Evolutionary conservation across 768 basidiomycete genomes (phyloP), one percentile per base, ranked within the genome.

Genomic region (Mycena vulgaris): DNA sequence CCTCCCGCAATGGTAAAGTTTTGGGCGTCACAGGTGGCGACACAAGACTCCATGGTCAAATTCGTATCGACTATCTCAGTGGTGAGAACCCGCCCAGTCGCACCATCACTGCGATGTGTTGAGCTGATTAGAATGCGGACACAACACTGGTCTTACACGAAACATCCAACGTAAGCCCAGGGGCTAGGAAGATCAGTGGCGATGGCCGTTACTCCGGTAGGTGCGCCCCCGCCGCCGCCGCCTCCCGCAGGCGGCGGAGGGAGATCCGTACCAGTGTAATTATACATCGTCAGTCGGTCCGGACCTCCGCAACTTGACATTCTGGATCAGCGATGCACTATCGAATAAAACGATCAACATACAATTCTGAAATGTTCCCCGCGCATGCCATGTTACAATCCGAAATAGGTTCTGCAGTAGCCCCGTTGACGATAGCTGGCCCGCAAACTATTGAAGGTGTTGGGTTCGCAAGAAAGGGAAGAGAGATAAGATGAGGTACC

Each of bases 321-420:
- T n/a, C 37, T 13, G 28, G 5, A 47, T 70, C 27, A 70, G 58
- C 7, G 9, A 9, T 16, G 21, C 1, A 6, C 19, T 14, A n/a
- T 17, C 3, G 1, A 33, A n/a, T 5, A 2, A 42, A 7, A 10
- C 6, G n/a, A 37, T 27, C 4, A n/a, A 67, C 70, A 23, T 39
- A 73, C 71, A 89, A 89, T 74, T 93, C 89, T 0, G 89, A 83
- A 45, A 78, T 80, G 67, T 91, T 90, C 14, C 92, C 93, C 4
- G 78, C 79, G 75, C 93, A 94, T 30, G 83, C 71, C 92, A 93
- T 93, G 73, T 83, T 85, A 75, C 94, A 95, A 53, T 88, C 89
- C 2, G 84, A 77, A 23, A 83, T 79, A 0, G 86, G 71, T 0
- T 84, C 83, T 0, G 86, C 82, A 25, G 80, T 83, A n/a, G 87